A percentile compares a stretch with the other conserved stretches of the same genome.
Conservation (phyloP, 108 stramenopile genomes). For the Craspedostauros australis region DNA sequence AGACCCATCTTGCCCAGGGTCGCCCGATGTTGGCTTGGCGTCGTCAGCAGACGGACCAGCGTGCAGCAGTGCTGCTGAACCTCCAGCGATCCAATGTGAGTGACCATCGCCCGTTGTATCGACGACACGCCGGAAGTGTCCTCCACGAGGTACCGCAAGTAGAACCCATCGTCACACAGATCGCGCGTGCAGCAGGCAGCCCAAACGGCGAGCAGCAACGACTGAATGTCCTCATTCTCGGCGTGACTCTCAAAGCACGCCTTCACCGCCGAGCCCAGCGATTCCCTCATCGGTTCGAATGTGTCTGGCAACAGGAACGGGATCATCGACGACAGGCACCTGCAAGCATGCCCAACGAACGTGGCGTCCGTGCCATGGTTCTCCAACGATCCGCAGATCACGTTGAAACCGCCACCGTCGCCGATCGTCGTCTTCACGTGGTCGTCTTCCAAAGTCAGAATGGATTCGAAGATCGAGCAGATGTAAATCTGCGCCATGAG, state of each 20-base stretch:
- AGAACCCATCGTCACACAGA: no score
- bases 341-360: constrained; percentile 1
- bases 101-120: no score
- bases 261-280: constrained; percentile 1
- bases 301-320: background rate
- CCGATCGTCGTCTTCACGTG: background rate
- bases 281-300: background rate
- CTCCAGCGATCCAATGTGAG: no score
- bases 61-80: no score
- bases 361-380: constrained; percentile 1
- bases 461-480: constrained; percentile 1
- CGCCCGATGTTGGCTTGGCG: no score
- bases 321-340: constrained; percentile 5
- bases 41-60: no score
- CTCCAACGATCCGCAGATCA: background rate
- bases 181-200: constrained; percentile 9
- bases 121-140: no score
- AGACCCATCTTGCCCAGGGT: no score
- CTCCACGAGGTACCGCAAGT: no score
- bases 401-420: constrained; percentile 4
- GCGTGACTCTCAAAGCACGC: constrained; percentile 8
- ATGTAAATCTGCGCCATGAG: background rate
- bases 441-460: constrained; percentile 7
- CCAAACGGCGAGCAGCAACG: constrained; percentile 10
- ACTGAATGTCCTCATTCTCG: constrained; percentile 10